phyloP scores from a whole-genome alignment of 176 grass and related monocot species.

The Pharus latifolius region DNA sequence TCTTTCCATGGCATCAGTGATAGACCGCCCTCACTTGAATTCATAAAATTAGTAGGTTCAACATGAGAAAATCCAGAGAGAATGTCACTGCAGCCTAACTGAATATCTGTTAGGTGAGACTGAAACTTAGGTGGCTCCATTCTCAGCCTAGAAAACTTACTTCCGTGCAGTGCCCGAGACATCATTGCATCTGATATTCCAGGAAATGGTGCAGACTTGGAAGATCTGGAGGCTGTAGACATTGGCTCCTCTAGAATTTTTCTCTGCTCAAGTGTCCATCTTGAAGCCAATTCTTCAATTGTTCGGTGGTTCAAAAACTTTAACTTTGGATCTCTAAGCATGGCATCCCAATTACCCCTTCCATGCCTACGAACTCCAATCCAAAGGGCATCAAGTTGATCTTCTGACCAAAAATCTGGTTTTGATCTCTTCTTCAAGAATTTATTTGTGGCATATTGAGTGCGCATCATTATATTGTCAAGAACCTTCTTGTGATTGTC shows the following conservation, averaged over 20 bases:
- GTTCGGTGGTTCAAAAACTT: constrained; percentile 67
- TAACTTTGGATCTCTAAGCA: constrained; percentile 88
- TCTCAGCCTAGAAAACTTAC: constrained; percentile 56
- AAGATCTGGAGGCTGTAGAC: constrained; percentile 40
- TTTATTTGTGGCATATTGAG: constrained; percentile 65
- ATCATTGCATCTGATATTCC: constrained; percentile 89
- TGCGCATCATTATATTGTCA: constrained; percentile 82
- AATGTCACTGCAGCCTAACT: constrained; percentile 74
- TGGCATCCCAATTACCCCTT: constrained; percentile 88
- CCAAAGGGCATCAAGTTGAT: constrained; percentile 95
- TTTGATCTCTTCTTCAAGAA: constrained; percentile 77
- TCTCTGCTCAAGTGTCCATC: constrained; percentile 83
- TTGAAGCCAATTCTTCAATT: constrained; percentile 64
- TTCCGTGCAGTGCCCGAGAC: constrained; percentile 73
- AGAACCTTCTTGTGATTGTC: constrained; percentile 94
- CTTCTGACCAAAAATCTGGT: constrained; percentile 85
- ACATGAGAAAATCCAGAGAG: constrained; percentile 44
- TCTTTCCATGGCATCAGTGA: constrained; percentile 31
- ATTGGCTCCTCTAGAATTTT: constrained; percentile 76
- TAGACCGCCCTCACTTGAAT: constrained; percentile 34
- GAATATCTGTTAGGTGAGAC: constrained; percentile 85
- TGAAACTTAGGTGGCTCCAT: constrained; percentile 62
- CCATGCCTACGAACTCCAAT: constrained; percentile 96
- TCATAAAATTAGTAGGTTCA: constrained; percentile 39
- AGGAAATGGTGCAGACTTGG: constrained; percentile 41